These are phyloP conservation scores for Phytophthora pseudosyringae DNA, from an alignment of 352 stramenopile genomes.

Conservation along the genomic window DNA sequence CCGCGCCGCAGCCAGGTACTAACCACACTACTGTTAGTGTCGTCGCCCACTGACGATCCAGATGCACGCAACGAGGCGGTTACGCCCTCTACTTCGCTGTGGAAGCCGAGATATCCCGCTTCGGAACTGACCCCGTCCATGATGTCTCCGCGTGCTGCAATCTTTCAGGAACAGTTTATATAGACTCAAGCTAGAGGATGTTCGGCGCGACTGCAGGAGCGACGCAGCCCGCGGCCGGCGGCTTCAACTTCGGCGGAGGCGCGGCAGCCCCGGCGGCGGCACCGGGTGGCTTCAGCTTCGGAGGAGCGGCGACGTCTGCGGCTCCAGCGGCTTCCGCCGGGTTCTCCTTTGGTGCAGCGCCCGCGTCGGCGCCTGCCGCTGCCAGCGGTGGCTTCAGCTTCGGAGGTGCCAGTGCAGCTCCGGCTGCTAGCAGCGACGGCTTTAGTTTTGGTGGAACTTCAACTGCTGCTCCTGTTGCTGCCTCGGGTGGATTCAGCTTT, in stretches of 20 bases:
- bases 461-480: conserved; percentile 26
- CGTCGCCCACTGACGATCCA: background rate
- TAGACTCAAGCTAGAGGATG: conserved; percentile 33
- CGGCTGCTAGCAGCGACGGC: conserved; percentile 28
- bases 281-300: conserved; percentile 44
- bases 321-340: conserved; percentile 37
- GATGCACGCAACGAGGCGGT: background rate
- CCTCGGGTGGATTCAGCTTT: conserved; percentile 39
- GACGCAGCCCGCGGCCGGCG: conserved; percentile 30
- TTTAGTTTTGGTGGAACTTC: conserved; percentile 36
- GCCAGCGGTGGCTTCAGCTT: conserved; percentile 47
- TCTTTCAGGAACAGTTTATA: conserved; percentile 21
- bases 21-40: background rate
- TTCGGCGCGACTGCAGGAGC: conserved; percentile 54
- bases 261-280: conserved; percentile 24
- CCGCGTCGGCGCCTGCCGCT: conserved; percentile 32
- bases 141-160: conserved; percentile 15
- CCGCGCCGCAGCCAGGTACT: conserved; percentile 22
- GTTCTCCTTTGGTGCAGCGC: conserved; percentile 61
- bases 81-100: background rate
- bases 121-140: background rate
- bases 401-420: conserved; percentile 32
- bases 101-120: conserved; percentile 9
- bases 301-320: conserved; percentile 21
- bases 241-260: conserved; percentile 59